phyloP scores from a whole-genome alignment of 192 early-diverging fungal species.

The Coemansia furcata region DNA sequence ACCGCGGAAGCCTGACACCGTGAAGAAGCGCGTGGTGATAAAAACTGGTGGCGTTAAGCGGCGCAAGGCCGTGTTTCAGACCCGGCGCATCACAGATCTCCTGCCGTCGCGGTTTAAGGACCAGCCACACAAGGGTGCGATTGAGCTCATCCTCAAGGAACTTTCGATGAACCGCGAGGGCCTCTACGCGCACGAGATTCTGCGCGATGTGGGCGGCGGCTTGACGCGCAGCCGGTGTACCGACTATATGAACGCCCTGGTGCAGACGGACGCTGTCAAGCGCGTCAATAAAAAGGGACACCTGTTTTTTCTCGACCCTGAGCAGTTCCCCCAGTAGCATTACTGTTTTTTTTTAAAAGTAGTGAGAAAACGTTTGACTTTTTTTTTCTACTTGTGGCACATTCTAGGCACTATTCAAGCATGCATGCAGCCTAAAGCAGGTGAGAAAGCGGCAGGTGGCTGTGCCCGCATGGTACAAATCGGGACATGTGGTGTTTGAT shows the following conservation, averaged over 20 bases:
- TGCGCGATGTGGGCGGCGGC: conserved; percentile 31
- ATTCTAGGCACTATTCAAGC: background rate
- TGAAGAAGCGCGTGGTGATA: conserved; percentile 43
- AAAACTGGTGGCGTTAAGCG: conserved; percentile 21
- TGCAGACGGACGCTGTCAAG: conserved; percentile 28
- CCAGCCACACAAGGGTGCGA: conserved; percentile 40
- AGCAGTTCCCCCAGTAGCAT: conserved; percentile 31
- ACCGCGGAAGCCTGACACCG: background rate
- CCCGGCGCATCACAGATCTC: conserved; percentile 35
- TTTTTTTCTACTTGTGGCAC: background rate
- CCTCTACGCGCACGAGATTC: conserved; percentile 47
- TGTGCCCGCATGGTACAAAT: background rate
- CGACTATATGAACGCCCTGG: conserved; percentile 49
- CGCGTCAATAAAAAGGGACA: conserved; percentile 51
- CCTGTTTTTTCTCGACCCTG: conserved; percentile 48
- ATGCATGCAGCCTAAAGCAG: background rate
- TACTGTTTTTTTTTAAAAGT: background rate
- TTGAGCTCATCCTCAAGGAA: conserved; percentile 49
- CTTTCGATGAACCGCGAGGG: conserved; percentile 44
- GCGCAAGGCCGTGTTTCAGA: conserved; percentile 42
- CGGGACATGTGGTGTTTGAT: background rate
- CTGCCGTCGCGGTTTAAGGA: conserved; percentile 35
- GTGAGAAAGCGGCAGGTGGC: background rate
- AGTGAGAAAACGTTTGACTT: background rate
- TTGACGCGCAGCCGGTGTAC: conserved; percentile 40